phyloP scores from a whole-genome alignment of 768 basidiomycete species.

The Trametes punicea region DNA sequence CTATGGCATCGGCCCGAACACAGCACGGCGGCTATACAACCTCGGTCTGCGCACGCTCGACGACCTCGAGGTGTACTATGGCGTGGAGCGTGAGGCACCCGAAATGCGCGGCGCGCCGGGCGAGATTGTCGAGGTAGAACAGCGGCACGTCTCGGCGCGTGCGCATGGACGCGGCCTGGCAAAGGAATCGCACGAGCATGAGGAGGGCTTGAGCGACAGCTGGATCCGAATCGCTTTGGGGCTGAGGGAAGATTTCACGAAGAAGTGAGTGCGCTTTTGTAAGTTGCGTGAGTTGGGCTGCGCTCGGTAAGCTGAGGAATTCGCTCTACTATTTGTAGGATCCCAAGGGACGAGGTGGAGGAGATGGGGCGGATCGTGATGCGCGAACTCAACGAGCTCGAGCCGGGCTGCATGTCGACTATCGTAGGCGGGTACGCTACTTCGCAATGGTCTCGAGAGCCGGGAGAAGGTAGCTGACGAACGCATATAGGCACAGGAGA shows the following conservation, averaged over 20 bases:
- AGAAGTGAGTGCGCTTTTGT: slow-evolving; percentile 46
- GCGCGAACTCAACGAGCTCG: slow-evolving; percentile 58
- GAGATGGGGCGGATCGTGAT: slow-evolving; percentile 69
- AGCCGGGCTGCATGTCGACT: slow-evolving; percentile 66
- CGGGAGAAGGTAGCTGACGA: background rate
- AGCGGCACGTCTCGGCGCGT: slow-evolving; percentile 8
- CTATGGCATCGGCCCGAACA: slow-evolving; percentile 73
- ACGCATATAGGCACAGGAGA: slow-evolving; percentile 63
- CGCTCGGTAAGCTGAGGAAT: background rate
- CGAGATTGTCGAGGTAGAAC: slow-evolving; percentile 30
- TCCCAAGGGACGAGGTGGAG: slow-evolving; percentile 74
- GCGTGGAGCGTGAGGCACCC: slow-evolving; percentile 32
- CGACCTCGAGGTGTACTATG: slow-evolving; percentile 68
- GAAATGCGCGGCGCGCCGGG: slow-evolving; percentile 18
- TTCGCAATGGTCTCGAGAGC: background rate
- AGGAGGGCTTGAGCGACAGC: slow-evolving; percentile 32
- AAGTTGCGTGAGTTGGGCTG: too few relatives aligned
- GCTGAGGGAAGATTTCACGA: slow-evolving; percentile 53
- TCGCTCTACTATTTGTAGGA: slow-evolving; percentile 38
- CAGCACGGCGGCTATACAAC: slow-evolving; percentile 62
- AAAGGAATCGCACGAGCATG: slow-evolving; percentile 11
- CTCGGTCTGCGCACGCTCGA: slow-evolving; percentile 63
- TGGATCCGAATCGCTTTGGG: slow-evolving; percentile 58
- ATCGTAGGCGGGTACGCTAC: slow-evolving; percentile 83
- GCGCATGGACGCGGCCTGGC: slow-evolving; percentile 13